These are phyloP conservation scores for Phytophthora ohioensis DNA, from an alignment of 352 stramenopile species.

Conservation along the genomic window DNA sequence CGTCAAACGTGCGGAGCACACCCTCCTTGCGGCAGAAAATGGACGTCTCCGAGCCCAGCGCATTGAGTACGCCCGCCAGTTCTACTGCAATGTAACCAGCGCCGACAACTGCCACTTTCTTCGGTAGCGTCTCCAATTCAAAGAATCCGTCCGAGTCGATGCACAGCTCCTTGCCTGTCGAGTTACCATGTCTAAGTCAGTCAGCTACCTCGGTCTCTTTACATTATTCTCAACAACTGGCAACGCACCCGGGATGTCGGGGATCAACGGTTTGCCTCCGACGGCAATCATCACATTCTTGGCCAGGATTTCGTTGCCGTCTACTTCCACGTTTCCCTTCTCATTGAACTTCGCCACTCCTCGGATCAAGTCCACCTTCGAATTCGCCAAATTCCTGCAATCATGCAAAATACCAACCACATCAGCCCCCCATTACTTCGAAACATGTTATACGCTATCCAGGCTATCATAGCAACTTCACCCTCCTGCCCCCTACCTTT, in stretches of 20 bases:
- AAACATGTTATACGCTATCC: background rate
- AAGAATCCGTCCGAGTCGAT: slow-evolving; percentile 98
- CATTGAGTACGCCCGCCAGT: slow-evolving; percentile 95
- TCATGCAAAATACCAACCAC: background rate
- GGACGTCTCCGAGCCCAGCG: slow-evolving; percentile 92
- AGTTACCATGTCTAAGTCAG: slow-evolving; percentile 1
- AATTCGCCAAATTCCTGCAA: slow-evolving; percentile 88
- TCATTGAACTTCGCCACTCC: slow-evolving; percentile 90
- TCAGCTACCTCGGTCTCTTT: background rate
- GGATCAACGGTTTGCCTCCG: slow-evolving; percentile 64
- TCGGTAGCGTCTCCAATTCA: slow-evolving; percentile 92
- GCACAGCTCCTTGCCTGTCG: slow-evolving; percentile 87
- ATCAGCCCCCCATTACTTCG: slow-evolving; percentile 1
- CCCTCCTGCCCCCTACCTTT: slow-evolving; percentile 44
- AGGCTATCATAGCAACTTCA: background rate
- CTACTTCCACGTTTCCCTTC: slow-evolving; percentile 83
- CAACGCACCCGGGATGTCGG: slow-evolving; percentile 56
- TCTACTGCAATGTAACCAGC: slow-evolving; percentile 99
- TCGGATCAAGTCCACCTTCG: slow-evolving; percentile 90
- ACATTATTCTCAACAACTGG: background rate
- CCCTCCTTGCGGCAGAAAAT: slow-evolving; percentile 90
- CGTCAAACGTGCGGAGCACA: slow-evolving; percentile 91
- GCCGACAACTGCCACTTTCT: slow-evolving; percentile 96
- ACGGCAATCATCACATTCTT: slow-evolving; percentile 78
- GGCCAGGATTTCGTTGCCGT: slow-evolving; percentile 59